Evolutionary conservation across 495 filamentous ascomycete genomes (phyloP).

Genomic region (Endocarpon pusillum): DNA sequence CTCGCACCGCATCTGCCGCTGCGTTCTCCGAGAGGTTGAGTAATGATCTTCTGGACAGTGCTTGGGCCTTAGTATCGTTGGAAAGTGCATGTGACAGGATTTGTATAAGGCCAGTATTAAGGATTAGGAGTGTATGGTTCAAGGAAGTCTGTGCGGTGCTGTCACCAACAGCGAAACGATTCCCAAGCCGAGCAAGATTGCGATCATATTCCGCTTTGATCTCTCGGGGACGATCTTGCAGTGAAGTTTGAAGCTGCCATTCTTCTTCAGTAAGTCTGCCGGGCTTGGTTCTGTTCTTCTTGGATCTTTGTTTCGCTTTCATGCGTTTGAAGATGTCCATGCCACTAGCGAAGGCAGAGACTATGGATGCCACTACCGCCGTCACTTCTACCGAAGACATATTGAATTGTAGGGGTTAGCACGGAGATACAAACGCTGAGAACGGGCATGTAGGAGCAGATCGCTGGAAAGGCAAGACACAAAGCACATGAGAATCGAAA

Average conservation of each 20-base stretch:
- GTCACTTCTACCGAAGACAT: neutral
- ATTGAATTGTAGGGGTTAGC: too few relatives aligned
- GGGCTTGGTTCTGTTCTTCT: neutral
- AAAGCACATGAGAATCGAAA: too few relatives aligned
- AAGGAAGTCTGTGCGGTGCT: neutral
- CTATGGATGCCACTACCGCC: neutral
- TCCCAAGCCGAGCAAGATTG: neutral
- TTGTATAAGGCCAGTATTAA: constrained; percentile 1
- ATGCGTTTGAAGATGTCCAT: constrained; percentile 1
- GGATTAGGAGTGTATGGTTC: neutral
- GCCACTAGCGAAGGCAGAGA: neutral
- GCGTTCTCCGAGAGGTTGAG: constrained; percentile 1
- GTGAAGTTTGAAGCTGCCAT: neutral
- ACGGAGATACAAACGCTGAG: too few relatives aligned
- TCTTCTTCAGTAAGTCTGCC: neutral
- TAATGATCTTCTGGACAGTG: neutral
- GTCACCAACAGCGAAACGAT: neutral
- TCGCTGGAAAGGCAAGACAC: too few relatives aligned
- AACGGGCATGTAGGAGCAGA: too few relatives aligned
- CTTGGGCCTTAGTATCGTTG: neutral
- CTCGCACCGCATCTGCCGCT: neutral
- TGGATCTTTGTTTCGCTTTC: neutral
- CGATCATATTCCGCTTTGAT: neutral
- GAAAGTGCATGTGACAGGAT: neutral
- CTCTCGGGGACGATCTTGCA: neutral